Percentiles rank a stretch among this genome's conserved stretches.
phyloP scores from a whole-genome alignment of 2,329 filamentous ascomycete genomes.

The Sclerotinia subarctica region DNA sequence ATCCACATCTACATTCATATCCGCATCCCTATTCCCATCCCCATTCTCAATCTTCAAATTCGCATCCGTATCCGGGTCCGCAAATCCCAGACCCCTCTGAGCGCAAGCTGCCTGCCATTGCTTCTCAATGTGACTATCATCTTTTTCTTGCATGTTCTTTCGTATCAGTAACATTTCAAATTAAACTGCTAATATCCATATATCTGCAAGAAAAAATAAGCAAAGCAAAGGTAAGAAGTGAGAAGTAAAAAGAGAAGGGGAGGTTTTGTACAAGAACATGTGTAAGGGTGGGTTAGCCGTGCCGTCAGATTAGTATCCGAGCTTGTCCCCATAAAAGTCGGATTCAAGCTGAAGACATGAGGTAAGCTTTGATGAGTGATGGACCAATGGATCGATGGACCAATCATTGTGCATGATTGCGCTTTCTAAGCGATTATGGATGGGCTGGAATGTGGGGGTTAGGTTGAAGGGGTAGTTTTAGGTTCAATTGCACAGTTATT shows the following conservation, averaged over 20 bases:
- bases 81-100: not conserved
- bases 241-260: not conserved
- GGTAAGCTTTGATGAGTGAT: constrained; percentile 13
- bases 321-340: not conserved
- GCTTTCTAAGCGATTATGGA: not conserved
- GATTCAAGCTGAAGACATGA: not conserved
- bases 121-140: constrained; percentile 11
- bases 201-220: constrained; percentile 1
- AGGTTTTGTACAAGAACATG: constrained; percentile 1
- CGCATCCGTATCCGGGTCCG: not conserved
- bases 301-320: not conserved
- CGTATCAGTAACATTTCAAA: not conserved
- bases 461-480: constrained; percentile 19
- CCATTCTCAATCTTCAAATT: not conserved
- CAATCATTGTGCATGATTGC: not conserved
- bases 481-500: not conserved
- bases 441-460: not conserved
- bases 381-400: not conserved
- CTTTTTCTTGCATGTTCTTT: not conserved
- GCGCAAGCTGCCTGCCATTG: constrained; percentile 15
- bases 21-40: not conserved
- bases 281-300: not conserved
- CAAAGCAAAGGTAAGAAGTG: constrained; percentile 5
- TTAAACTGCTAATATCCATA: not conserved
- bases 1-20: not conserved